Evolutionary conservation across 2,329 filamentous ascomycete species (phyloP), one percentile per base, ranked within the genome.

Genomic region (Blastomyces silverae): DNA sequence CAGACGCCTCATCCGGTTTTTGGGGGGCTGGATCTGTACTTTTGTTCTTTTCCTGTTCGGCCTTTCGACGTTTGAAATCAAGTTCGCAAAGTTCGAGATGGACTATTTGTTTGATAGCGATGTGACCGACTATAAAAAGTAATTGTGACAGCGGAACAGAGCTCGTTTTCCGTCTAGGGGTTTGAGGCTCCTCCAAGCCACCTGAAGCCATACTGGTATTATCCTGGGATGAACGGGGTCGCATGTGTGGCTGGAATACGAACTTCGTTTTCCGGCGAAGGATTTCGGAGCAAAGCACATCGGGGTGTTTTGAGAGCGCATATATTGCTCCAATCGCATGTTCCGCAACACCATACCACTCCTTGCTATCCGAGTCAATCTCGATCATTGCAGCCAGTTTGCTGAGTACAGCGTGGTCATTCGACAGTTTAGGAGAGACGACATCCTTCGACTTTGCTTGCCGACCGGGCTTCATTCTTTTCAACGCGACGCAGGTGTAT

Each of bases 91-190:
- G 83, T 72, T 99, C 94, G 13, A 99, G 85, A 75, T 99, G 94
- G 0, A 99, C 95, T 70, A 99, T 99, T 74, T 99, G 95, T 79
- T 99, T 99, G 74, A 99, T 94, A 17, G 94, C 94, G 59, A 97
- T 90, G 73, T 99, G 94, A 0, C 94, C 94, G 39, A 97, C 93
- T 46, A 96, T 89, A 74, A 97, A 97, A 0, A 99, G 82, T 1
- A 99, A 83, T 72, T 97, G 94, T 0, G 94, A 96, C 1, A 99
- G 82, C 0, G 86, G 87, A 58, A 92, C 83, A 0, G 91, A 74
- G 4, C 87, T 85, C 70, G 88, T 90, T 39, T 88, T 85, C 72
- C 83, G 86, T 66, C 28, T 76, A 73, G 34, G 69, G 70, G 10
- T 78, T 73, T 17, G 72, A 74, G 34, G 74, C 73, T 66, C 74